Base-by-base conservation (phyloP, 108 stramenopile genomes). In the Halocafeteria seosinensis region DNA sequence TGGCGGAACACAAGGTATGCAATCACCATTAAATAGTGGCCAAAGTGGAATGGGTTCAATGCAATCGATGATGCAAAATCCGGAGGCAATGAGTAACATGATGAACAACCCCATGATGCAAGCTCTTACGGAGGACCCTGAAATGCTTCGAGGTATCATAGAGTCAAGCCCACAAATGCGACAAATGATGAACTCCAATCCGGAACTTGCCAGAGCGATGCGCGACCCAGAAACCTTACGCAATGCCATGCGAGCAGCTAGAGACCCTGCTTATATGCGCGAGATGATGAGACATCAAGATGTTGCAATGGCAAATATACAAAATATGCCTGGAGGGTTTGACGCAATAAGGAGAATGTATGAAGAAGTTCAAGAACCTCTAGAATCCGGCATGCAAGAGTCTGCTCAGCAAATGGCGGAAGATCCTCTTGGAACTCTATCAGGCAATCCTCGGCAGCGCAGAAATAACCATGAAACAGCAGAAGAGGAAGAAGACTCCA, bases 281-380 rank as follows among this genome's bases (percentile, higher is more conserved):
- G 80, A 88, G 50, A 77, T 84, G 67, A 88, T 91, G 88, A 73
- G 92, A 30, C 71, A 77, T 65, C 90, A 92, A 67, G 95, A 96
- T 78, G 76, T 89, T 71, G 92, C 92, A 52, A 87, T 96, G 87
- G 72, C 78, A 52, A 86, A 92, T 38, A 71, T 96, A 42, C 88
- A 91, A 73, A 89, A 87, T 62, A 84, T 88, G 65, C 92, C 92
- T 0, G 95, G 87, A 2, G 95, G 95, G 12, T 90, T 90, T 67
- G 79, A 75, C 53, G 95, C 95, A 2, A 65, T 96, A 42, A 62
- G 77, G 52, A 84, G 88, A 57, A 91, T 94, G 88, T 96, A 91
- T 74, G 75, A 83, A 55, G 85, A 94, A 36, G 78, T 89, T 12
- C 90, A 92, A 69, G 91, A 26, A 3, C 31, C 62, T 12, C n/a